Evolutionary conservation across 2,329 filamentous ascomycete genomes (phyloP).

Genomic region (Chaetomium sp.): DNA sequence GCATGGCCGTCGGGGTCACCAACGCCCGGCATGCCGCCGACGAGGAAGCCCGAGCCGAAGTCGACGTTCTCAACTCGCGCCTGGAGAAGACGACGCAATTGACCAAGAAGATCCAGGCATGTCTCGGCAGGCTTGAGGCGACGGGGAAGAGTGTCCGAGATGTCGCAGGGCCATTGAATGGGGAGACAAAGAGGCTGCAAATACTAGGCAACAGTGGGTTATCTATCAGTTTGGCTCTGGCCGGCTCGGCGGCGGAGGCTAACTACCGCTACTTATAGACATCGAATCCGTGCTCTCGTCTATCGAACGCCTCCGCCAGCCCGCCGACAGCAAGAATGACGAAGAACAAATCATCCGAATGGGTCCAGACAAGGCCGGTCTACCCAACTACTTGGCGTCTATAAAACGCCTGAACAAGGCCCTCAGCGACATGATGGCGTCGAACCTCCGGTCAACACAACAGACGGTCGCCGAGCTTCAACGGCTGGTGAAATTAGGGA

Average conservation of each 20-base stretch:
- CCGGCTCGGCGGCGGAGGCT: background rate
- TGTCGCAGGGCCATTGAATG: constrained; percentile 88
- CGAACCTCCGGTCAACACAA: constrained; percentile 91
- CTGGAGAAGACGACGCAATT: constrained; percentile 91
- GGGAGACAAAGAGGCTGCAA: constrained; percentile 87
- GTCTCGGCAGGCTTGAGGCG: constrained; percentile 77
- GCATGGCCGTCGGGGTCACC: constrained; percentile 56
- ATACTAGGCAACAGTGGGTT: constrained; percentile 75
- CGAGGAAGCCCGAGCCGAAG: constrained; percentile 69
- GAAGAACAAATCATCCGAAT: constrained; percentile 90
- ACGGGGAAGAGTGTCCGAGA: constrained; percentile 90
- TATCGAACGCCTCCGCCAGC: constrained; percentile 85
- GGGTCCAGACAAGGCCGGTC: constrained; percentile 79
- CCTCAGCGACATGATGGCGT: constrained; percentile 79
- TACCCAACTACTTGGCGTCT: constrained; percentile 84
- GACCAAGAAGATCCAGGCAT: constrained; percentile 94
- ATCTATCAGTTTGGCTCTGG: background rate
- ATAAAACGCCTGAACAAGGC: constrained; percentile 86
- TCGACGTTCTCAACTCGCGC: constrained; percentile 69
- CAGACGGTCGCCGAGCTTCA: constrained; percentile 81
- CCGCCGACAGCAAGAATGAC: constrained; percentile 87
- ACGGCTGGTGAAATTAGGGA: constrained; percentile 75
- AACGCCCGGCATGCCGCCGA: constrained; percentile 57
- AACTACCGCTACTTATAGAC: constrained; percentile 51
- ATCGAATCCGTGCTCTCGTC: constrained; percentile 83